phyloP scores from a whole-genome alignment of 2,329 filamentous ascomycete genomes.

The Clonostachys sp. region DNA sequence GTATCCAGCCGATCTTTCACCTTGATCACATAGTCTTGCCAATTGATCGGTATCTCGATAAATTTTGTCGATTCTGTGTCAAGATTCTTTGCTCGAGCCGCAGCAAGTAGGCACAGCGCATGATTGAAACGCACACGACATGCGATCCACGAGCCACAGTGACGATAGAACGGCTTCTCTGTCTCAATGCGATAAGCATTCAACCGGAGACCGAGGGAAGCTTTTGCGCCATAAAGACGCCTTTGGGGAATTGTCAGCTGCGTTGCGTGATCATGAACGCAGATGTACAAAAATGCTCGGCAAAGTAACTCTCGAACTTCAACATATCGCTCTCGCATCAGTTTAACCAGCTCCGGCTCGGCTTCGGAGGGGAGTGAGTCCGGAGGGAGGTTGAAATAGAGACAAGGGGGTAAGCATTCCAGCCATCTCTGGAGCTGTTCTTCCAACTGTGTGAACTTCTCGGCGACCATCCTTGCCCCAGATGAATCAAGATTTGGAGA shows the following conservation, averaged over 20 bases:
- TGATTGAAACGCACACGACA: constrained; percentile 9
- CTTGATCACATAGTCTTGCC: constrained; percentile 6
- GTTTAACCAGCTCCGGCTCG: constrained; percentile 8
- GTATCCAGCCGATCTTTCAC: constrained; percentile 6
- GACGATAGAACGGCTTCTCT: constrained; percentile 7
- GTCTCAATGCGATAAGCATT: constrained; percentile 8
- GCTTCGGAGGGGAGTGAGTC: constrained; percentile 4
- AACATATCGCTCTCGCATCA: constrained; percentile 9
- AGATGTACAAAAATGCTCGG: constrained; percentile 7
- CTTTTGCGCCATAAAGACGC: constrained; percentile 5
- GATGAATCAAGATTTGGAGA: constrained; percentile 67
- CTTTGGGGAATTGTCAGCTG: constrained; percentile 6
- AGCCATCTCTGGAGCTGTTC: constrained; percentile 77
- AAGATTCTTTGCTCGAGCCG: constrained; percentile 5
- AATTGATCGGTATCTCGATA: constrained; percentile 5
- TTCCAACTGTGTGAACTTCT: constrained; percentile 44
- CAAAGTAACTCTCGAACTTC: constrained; percentile 8
- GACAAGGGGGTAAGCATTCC: constrained; percentile 62
- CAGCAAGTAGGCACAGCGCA: constrained; percentile 7
- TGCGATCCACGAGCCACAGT: constrained; percentile 8
- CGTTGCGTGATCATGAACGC: constrained; percentile 5
- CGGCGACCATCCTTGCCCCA: too few relatives aligned
- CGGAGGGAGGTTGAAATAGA: constrained; percentile 50
- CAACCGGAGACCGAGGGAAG: constrained; percentile 4
- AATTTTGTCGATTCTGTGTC: constrained; percentile 3